Evolutionary conservation across 345 rosid genomes (phyloP), one percentile per base, ranked within the genome.

Genomic region (Brassica cretica): DNA sequence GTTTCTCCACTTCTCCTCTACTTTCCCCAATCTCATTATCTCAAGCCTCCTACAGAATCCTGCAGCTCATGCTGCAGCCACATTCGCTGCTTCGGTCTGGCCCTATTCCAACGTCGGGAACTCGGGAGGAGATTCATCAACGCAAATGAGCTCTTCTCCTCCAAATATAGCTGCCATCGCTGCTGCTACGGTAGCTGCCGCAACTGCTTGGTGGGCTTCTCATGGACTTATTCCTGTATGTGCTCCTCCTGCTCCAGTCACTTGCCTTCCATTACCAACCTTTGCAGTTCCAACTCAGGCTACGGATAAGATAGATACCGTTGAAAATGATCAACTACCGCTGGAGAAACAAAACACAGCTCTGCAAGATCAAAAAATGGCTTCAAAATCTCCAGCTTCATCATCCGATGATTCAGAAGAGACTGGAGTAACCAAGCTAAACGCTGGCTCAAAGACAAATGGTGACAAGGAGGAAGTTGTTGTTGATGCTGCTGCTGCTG

Each of bases 161-260:
- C 89, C 97, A 16, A 84, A 85, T 82, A 69, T 89, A 90, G 86
- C 93, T 63, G 93, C 93, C 33, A 91, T 89, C 41, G 95, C 93
- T 49, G 56, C 97, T 78, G 91, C 97, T 73, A 94, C 97, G 30
- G 93, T 94, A 12, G 97, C 97, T 56, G 98, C 97, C 78, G 98
- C 98, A 80, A 86, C 93, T 76, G 97, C 98, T 18, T 94, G 98
- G 98, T 92, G 98, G 98, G 93, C 95, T 58, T 93, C 98, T 64
- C 95, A 94, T 72, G 98, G 98, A 71, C 80, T 94, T 73, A 89
- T 92, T 78, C 59, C 95, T 66, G 70, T 89, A 41, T 92, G 97
- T 84, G 82, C 97, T 80, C 90, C 95, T 84, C 90, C 95, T 84
- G 72, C 97, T 82, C 90, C 97, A 74, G 63, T 88, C 70, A 59